Evolutionary conservation across 1,284 basidiomycete genomes (phyloP).

Genomic region (Ceratobasidium sp.): DNA sequence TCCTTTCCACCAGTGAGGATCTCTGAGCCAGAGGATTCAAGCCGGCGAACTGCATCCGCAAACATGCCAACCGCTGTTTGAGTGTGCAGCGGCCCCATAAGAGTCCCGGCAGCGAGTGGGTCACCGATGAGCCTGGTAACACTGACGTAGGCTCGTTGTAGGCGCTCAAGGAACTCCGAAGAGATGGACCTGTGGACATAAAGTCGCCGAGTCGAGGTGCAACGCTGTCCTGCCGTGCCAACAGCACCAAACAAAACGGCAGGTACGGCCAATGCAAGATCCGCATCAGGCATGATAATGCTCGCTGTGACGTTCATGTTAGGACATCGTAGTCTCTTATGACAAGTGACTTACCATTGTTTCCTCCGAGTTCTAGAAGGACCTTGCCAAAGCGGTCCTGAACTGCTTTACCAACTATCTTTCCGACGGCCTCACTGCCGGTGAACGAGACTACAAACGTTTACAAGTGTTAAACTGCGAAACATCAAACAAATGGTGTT

Average conservation of each 20-base stretch:
- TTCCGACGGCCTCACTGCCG: constrained; percentile 89
- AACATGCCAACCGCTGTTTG: constrained; percentile 75
- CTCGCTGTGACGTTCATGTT: constrained; percentile 59
- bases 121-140: constrained; percentile 76
- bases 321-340: constrained; percentile 18
- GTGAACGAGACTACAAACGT: constrained; percentile 85
- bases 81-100: constrained; percentile 91
- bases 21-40: constrained; percentile 78
- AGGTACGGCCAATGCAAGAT: constrained; percentile 88
- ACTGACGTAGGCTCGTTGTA: constrained; percentile 78
- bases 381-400: constrained; percentile 86
- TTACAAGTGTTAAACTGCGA: background rate
- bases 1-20: constrained; percentile 78
- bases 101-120: constrained; percentile 78
- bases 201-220: constrained; percentile 92
- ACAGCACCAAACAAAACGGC: constrained; percentile 94
- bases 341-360: constrained; percentile 73
- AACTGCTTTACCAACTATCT: constrained; percentile 84
- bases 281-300: constrained; percentile 93
- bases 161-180: constrained; percentile 77
- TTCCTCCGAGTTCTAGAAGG: constrained; percentile 94
- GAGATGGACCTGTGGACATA: constrained; percentile 89
- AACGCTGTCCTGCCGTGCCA: constrained; percentile 94
- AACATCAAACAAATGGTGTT: background rate
- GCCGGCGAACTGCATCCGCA: constrained; percentile 71